Base-by-base conservation (phyloP, 306 rosid species). In the Rosa lucieae region DNA sequence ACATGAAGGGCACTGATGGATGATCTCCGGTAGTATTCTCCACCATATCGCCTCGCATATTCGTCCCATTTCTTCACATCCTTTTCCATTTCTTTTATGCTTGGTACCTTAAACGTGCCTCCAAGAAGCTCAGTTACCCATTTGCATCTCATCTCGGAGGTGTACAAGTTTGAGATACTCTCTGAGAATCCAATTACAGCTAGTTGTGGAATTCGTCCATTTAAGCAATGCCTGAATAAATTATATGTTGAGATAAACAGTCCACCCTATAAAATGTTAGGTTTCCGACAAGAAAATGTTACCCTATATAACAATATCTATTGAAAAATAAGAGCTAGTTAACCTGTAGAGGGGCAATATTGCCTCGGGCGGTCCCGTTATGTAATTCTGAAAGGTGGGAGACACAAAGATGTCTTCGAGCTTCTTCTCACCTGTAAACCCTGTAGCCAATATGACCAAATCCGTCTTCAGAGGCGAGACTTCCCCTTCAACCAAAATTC, bases 351-450 rank as follows among this genome's bases (percentile, higher is more conserved):
- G 37, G 37, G 37, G 37, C 37, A 32, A 32, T 2, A 84, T 6
- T 67, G 86, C 58, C 18, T 78, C 53, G 0, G 82, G 82, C 26
- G 89, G 78, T 4, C 88, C 91, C 0, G 26, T 52, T 1, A 88
- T 85, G 56, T 75, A 80, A 43, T 88, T 85, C 35, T 82, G 77
- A 68, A 92, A 90, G 20, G 80, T 80, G 43, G 91, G 78, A 18
- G 91, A 90, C 46, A 74, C 67, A 70, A 90, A 90, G 8, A 92
- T 85, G 76, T 87, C 75, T 80, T 55, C 83, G 59, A 92, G 91
- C 80, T 92, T 92, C 75, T 73, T 42, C 65, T 92, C 94, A 23
- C 97, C 97, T 2, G 78, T 86, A 74, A 46, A 92, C 0, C 93
- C 91, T 1, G 94, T 90, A 13, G 47, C 47, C 47, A 44, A 44